These are phyloP conservation scores for Lasiodiplodia sp. DNA, from an alignment of 2,329 filamentous ascomycete species.

Conservation along the genomic window DNA sequence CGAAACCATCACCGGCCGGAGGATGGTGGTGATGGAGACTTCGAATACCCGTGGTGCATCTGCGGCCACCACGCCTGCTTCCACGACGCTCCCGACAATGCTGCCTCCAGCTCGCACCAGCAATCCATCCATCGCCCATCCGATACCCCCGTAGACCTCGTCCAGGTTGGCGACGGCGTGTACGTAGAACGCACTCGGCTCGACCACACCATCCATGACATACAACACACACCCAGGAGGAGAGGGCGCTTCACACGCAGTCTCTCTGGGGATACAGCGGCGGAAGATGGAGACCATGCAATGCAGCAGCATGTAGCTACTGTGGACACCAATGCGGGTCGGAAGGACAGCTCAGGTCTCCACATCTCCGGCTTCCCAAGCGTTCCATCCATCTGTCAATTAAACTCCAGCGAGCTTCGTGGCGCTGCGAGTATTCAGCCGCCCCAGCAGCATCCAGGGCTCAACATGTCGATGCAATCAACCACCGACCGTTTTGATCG, in stretches of 20 bases:
- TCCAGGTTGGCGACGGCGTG: constrained; percentile 29
- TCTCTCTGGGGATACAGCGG: constrained; percentile 4
- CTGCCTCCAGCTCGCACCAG: neutral
- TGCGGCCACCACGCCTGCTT: constrained; percentile 66
- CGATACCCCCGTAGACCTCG: neutral
- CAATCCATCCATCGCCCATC: neutral
- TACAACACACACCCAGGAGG: constrained; percentile 8
- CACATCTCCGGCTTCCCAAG: constrained; percentile 43
- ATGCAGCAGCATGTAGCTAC: neutral
- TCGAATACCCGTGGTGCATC: constrained; percentile 54
- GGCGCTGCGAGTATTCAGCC: neutral
- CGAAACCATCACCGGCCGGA: constrained; percentile 39
- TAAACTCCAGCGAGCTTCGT: constrained; percentile 42
- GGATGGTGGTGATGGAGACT: constrained; percentile 41
- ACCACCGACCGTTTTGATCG: neutral
- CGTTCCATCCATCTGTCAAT: constrained; percentile 47
- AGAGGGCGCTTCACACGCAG: constrained; percentile 1
- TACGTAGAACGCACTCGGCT: neutral
- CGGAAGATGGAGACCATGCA: constrained; percentile 4
- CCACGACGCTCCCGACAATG: constrained; percentile 46
- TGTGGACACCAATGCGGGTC: neutral
- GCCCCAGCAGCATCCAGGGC: neutral
- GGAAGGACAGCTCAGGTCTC: neutral
- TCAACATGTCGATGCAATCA: constrained; percentile 9
- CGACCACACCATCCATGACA: neutral